Evolutionary conservation across 345 rosid genomes (phyloP).

Genomic region (Rhodamnia rubescens): DNA sequence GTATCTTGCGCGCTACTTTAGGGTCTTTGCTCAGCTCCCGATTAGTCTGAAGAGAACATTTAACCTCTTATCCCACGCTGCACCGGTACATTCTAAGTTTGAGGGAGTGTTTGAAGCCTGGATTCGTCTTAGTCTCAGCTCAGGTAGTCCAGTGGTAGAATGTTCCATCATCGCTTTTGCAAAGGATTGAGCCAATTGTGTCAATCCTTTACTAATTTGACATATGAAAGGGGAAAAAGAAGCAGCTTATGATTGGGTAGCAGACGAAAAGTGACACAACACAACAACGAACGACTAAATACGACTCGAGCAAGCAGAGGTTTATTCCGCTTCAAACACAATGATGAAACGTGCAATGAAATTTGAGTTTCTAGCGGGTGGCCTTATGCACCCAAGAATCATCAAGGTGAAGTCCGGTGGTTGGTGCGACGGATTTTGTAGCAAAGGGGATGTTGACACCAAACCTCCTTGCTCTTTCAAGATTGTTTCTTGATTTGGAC

Average conservation of each 20-base stretch:
- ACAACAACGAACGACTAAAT: background rate
- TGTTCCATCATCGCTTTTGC: background rate
- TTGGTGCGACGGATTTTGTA: background rate
- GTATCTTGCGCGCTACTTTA: background rate
- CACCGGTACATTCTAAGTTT: background rate
- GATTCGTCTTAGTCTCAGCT: background rate
- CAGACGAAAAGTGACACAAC: background rate
- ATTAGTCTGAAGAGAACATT: background rate
- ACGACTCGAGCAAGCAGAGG: background rate
- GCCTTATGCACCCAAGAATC: background rate
- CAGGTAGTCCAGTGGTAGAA: background rate
- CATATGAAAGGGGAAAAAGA: background rate
- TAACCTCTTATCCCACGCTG: background rate
- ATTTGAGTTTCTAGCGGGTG: background rate
- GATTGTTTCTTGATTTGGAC: background rate
- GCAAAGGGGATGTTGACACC: background rate
- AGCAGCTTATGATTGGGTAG: background rate
- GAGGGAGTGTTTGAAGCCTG: background rate
- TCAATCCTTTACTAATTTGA: background rate
- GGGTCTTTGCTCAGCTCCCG: background rate
- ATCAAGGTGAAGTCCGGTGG: background rate
- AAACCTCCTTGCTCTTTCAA: background rate
- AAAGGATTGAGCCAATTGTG: background rate
- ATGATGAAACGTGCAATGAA: background rate
- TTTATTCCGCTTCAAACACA: background rate